Base-by-base conservation (phyloP, 176 grass and related monocot genomes). In the Oryza officinalis region DNA sequence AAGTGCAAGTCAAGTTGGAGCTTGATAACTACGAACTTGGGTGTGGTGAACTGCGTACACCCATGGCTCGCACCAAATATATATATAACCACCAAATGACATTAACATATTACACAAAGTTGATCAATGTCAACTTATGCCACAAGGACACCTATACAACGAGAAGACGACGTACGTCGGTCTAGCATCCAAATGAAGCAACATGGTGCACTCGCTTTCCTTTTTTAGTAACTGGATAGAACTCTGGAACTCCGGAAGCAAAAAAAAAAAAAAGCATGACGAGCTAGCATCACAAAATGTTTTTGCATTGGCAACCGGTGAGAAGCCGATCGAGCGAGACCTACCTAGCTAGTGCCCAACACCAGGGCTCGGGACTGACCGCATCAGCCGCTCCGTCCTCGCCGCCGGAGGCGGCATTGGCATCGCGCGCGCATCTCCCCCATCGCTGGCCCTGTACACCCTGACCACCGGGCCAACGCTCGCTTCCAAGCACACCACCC, bases 301-400 rank as follows among this genome's bases (percentile, higher is more conserved):
- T 77, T 13, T 22, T 22, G 18, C 15, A 22, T 57, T 57, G 38
- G 63, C 63, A 23, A 33, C 27, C 40, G 47, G 27, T n/a, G 27
- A 8, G 63, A 45, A 46, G 31, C 30, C 7, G 65, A n/a, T 15
- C 37, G 2, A 13, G 17, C 37, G 37, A 6, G 0, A 57, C 50
- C 15, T 57, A 57, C 50, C 57, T 50, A 25, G 43, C 65, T 80
- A 69, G 65, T 54, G 65, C 65, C 78, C 80, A 32, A 64, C 6
- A 3, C 80, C 67, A 63, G 80, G 80, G 80, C 68, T 82, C 25
- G 35, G 81, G 27, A 74, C 81, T 27, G 81, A 83, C 22, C 81
- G 54, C 70, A 74, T 11, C 27, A 74, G 30, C 30, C 78, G 65
- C 31, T 50, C 65, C 27, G 12, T 44, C 81, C 40, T 41, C 20